Evolutionary conservation across 2,329 filamentous ascomycete species (phyloP).

Genomic region (Lasiodiplodia sp.): DNA sequence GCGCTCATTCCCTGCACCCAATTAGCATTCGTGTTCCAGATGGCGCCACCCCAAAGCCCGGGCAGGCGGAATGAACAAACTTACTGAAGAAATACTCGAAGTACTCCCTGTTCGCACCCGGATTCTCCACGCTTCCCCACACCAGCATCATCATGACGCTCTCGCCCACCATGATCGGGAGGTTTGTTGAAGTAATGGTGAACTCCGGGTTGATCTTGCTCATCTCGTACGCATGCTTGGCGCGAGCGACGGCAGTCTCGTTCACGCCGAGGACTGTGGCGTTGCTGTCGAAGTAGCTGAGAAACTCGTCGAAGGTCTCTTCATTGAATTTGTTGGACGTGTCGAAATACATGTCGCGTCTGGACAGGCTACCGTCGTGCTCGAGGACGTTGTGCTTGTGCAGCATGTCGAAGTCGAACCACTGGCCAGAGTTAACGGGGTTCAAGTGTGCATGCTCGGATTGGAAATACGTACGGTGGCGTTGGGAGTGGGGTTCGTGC

Average conservation of each 20-base stretch:
- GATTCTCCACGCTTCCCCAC: slow-evolving; percentile 33
- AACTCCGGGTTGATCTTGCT: slow-evolving; percentile 34
- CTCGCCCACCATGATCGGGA: slow-evolving; percentile 37
- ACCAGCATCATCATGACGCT: slow-evolving; percentile 35
- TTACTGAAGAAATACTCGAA: slow-evolving; percentile 40
- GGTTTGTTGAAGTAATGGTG: slow-evolving; percentile 30
- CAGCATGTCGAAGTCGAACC: slow-evolving; percentile 44
- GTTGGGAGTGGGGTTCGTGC: slow-evolving; percentile 31
- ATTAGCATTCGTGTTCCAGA: background rate
- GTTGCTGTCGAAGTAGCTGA: slow-evolving; percentile 31
- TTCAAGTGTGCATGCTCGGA: background rate
- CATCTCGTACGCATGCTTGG: slow-evolving; percentile 34
- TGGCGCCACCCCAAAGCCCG: too few species aligned
- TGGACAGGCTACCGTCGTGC: slow-evolving; percentile 45
- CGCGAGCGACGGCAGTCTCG: slow-evolving; percentile 29
- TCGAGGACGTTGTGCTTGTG: slow-evolving; percentile 45
- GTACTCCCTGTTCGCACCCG: slow-evolving; percentile 33
- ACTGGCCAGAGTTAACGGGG: slow-evolving; percentile 6
- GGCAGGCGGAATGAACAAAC: slow-evolving; percentile 5
- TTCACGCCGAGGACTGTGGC: slow-evolving; percentile 27
- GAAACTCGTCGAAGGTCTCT: slow-evolving; percentile 37
- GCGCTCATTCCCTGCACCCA: slow-evolving; percentile 14
- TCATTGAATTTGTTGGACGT: slow-evolving; percentile 34
- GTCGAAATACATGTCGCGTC: slow-evolving; percentile 33
- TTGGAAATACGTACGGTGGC: background rate